Evolutionary conservation across 768 basidiomycete species (phyloP).

Genomic region (Mrakia gelida): DNA sequence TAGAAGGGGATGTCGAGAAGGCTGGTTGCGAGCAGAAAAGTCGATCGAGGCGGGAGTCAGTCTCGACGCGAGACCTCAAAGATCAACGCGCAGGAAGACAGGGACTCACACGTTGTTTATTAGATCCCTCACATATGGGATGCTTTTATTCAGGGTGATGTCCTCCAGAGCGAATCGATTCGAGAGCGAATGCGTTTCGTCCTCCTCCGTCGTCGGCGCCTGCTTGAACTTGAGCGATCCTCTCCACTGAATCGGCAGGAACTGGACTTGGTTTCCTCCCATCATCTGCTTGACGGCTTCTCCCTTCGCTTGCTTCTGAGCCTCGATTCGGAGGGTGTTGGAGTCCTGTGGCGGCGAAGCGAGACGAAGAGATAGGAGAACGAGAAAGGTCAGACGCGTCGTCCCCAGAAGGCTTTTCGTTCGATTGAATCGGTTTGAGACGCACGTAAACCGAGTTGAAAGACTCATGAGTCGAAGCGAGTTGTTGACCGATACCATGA

Average conservation of each 20-base stretch:
- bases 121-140: constrained; percentile 38
- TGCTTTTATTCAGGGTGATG: constrained; percentile 48
- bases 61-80: no score
- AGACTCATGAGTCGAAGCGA: constrained; percentile 40
- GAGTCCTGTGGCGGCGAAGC: neutral
- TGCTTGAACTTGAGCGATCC: constrained; percentile 33
- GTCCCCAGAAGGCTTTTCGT: neutral
- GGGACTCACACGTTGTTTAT: constrained; percentile 5
- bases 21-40: no score
- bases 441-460: constrained; percentile 48
- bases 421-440: neutral
- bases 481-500: constrained; percentile 12
- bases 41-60: no score
- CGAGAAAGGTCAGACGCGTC: neutral
- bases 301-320: constrained; percentile 38
- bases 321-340: neutral
- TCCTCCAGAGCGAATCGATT: constrained; percentile 49
- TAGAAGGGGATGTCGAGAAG: constrained; percentile 21
- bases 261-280: constrained; percentile 46
- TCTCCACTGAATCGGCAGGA: constrained; percentile 51
- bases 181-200: constrained; percentile 44
- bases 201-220: constrained; percentile 34
- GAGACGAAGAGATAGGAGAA: neutral
- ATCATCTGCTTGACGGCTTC: constrained; percentile 49
- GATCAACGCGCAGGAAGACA: no score